phyloP scores from a whole-genome alignment of 495 filamentous ascomycete genomes.

The Darksidea phi region DNA sequence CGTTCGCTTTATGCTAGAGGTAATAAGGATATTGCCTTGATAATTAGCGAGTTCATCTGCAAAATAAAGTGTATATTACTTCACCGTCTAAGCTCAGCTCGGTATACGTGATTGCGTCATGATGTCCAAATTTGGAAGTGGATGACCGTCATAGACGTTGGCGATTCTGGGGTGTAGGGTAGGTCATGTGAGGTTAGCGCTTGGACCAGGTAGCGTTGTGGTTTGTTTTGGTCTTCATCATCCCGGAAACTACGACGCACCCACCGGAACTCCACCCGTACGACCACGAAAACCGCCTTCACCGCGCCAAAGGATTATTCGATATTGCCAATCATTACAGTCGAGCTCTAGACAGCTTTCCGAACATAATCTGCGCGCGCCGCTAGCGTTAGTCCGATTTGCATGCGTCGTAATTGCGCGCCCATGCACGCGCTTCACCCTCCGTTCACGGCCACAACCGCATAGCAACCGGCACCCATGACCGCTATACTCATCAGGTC shows the following conservation, averaged over 20 bases:
- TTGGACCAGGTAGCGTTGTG: neutral
- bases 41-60: no score
- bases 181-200: conserved; percentile 5
- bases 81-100: no score
- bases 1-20: no score
- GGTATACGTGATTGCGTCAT: no score
- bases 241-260: conserved; percentile 6
- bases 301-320: conserved; percentile 22
- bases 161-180: no score
- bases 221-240: conserved; percentile 19
- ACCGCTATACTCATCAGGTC: conserved; percentile 40
- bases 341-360: neutral
- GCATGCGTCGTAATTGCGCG: conserved; percentile 1
- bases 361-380: neutral
- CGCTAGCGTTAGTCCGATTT: neutral
- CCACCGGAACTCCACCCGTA: conserved; percentile 5
- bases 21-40: no score
- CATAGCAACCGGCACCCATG: conserved; percentile 36
- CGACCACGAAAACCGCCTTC: conserved; percentile 6
- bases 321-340: conserved; percentile 29
- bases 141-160: no score
- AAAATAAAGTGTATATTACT: no score
- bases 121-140: no score
- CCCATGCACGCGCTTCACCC: conserved; percentile 30
- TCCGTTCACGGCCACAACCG: conserved; percentile 8